These are phyloP conservation scores for Mycosphaerella sp. DNA, from an alignment of 2,329 filamentous ascomycete species.

Conservation along the genomic window DNA sequence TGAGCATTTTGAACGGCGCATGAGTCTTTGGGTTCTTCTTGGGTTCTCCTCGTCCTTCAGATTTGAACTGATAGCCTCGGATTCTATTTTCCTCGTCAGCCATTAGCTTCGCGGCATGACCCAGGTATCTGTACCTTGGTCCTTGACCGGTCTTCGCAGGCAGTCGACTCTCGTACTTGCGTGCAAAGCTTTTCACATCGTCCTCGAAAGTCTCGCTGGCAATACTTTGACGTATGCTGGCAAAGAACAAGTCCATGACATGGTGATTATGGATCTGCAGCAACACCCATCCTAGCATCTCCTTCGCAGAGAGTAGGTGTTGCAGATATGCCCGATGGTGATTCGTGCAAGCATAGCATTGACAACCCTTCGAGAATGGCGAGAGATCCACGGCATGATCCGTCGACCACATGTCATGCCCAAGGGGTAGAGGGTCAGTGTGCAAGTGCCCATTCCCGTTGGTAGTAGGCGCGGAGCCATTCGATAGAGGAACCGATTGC, in stretches of 20 bases:
- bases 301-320: constrained; percentile 80
- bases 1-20: constrained; percentile 58
- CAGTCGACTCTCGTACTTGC: constrained; percentile 62
- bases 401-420: constrained; percentile 69
- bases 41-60: constrained; percentile 57
- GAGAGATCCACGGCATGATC: constrained; percentile 55
- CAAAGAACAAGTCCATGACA: constrained; percentile 67
- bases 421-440: constrained; percentile 49
- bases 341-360: constrained; percentile 74
- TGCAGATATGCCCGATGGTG: constrained; percentile 85
- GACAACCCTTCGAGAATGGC: constrained; percentile 59
- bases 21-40: constrained; percentile 68
- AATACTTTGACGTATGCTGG: constrained; percentile 61
- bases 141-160: constrained; percentile 70
- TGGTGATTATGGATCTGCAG: constrained; percentile 89
- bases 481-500: neutral
- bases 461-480: neutral
- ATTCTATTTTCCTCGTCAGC: constrained; percentile 41
- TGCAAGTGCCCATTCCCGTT: constrained; percentile 13
- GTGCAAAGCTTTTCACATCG: constrained; percentile 56
- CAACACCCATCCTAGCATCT: constrained; percentile 94
- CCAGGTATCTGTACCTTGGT: constrained; percentile 50
- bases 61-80: constrained; percentile 76
- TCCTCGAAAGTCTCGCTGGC: constrained; percentile 48
- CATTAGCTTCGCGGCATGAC: constrained; percentile 4